phyloP scores from a whole-genome alignment of 2,329 filamentous ascomycete species.

The Clonostachys byssicola region DNA sequence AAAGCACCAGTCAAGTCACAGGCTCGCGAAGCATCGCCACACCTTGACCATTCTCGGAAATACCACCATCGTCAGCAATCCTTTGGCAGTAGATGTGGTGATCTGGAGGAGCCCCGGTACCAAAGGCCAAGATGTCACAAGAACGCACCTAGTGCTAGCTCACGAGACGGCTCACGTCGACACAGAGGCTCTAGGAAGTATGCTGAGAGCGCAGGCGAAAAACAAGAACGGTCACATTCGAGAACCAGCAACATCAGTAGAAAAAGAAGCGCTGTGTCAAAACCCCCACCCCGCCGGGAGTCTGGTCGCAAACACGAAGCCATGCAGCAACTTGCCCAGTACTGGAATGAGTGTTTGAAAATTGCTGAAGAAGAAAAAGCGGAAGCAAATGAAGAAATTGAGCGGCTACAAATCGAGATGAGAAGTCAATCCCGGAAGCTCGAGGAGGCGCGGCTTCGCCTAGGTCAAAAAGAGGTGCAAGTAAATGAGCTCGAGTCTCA shows the following conservation, averaged over 20 bases:
- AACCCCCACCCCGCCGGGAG: slow-evolving; percentile 6
- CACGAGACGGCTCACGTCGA: too few relatives aligned
- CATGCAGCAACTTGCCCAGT: slow-evolving; percentile 22
- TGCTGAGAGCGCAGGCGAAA: too few relatives aligned
- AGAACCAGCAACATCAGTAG: slow-evolving; percentile 24
- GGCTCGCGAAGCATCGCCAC: too few relatives aligned
- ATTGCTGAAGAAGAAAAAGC: slow-evolving; percentile 19
- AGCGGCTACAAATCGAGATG: slow-evolving; percentile 13
- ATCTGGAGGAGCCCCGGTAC: slow-evolving; percentile 18
- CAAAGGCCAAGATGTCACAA: neutral
- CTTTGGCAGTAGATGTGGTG: slow-evolving; percentile 16
- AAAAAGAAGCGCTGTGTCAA: slow-evolving; percentile 14
- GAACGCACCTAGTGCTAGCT: neutral
- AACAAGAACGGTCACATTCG: slow-evolving; percentile 8
- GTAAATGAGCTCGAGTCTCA: slow-evolving; percentile 6
- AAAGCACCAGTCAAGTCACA: too few relatives aligned
- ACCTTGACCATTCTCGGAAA: too few relatives aligned
- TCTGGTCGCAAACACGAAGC: slow-evolving; percentile 16
- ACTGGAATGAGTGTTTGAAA: slow-evolving; percentile 26
- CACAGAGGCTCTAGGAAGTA: too few relatives aligned
- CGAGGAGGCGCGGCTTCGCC: slow-evolving; percentile 10
- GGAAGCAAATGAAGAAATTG: slow-evolving; percentile 16
- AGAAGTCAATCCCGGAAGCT: slow-evolving; percentile 11
- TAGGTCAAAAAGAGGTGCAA: slow-evolving; percentile 12
- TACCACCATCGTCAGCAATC: slow-evolving; percentile 3